phyloP scores from a whole-genome alignment of 352 stramenopile genomes.

The Phytophthora hibernalis region DNA sequence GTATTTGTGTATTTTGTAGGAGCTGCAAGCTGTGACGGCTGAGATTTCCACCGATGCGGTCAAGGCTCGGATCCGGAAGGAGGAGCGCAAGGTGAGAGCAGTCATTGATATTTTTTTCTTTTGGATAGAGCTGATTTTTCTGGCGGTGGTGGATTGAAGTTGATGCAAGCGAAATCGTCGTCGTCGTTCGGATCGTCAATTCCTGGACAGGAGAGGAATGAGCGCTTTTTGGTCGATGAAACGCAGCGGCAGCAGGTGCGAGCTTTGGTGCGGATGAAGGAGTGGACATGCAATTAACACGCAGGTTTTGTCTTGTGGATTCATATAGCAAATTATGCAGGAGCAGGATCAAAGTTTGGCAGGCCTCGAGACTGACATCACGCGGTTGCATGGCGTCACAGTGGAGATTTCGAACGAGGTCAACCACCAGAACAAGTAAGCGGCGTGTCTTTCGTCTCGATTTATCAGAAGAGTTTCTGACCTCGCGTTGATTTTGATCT shows the following conservation, averaged over 20 bases:
- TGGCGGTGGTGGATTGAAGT: slow-evolving; percentile 28
- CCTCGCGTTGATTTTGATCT: slow-evolving; percentile 2
- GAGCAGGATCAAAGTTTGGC: slow-evolving; percentile 75
- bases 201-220: slow-evolving; percentile 50
- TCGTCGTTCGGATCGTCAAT: slow-evolving; percentile 23
- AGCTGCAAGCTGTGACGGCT: slow-evolving; percentile 56
- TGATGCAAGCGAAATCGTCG: slow-evolving; percentile 43
- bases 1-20: slow-evolving; percentile 6
- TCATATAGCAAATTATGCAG: slow-evolving; percentile 65
- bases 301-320: not conserved
- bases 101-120: not conserved
- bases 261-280: not conserved
- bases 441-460: slow-evolving; percentile 2
- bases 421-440: slow-evolving; percentile 78
- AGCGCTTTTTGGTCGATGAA: slow-evolving; percentile 65
- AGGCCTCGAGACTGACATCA: slow-evolving; percentile 61
- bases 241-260: slow-evolving; percentile 58
- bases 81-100: slow-evolving; percentile 73
- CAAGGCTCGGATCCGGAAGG: slow-evolving; percentile 60
- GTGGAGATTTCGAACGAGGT: slow-evolving; percentile 78
- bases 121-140: not conserved
- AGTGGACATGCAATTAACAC: slow-evolving; percentile 1
- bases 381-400: slow-evolving; percentile 66
- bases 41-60: slow-evolving; percentile 70
- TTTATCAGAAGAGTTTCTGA: not conserved